Evolutionary conservation across 495 filamentous ascomycete species (phyloP), one percentile per base, ranked within the genome.

Genomic region (Hypoxylon trugodes): DNA sequence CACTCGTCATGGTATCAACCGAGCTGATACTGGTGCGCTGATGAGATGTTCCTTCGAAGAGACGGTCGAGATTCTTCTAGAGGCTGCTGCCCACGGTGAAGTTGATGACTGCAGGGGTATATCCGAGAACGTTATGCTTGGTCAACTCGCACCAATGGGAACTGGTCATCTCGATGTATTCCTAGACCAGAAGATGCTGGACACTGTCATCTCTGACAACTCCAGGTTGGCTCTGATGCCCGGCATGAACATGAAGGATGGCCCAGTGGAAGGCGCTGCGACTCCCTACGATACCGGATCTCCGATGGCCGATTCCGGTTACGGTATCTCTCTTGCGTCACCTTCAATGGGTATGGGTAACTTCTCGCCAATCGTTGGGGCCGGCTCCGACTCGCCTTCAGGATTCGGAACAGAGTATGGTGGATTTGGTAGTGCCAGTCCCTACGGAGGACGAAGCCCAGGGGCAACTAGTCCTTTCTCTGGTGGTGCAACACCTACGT

Each of bases 11-110:
- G 95, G 95, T 79, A 99, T 99, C 76, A 99, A 99, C 77, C 87
- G 96, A 65, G 90, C 92, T 9, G 96, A 99, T 68, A 99, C 96
- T 42, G 95, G 95, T 80, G 95, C 95, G 1, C 81, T 99, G 69
- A 99, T 99, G 95, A 88, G 95, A 72, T 99, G 95, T 81, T 99
- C 95, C 6, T 99, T 99, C 77, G 95, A 99, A 78, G 96, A 99
- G 69, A 99, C 95, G 0, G 95, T 99, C 26, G 95, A 99, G 73
- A 99, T 99, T 78, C 80, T 99, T 21, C 83, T 97, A 24, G 95
- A 99, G 58, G 95, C 95, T 32, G 95, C 95, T 35, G 91, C 92
- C 35, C 88, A 89, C 36, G 95, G 95, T 70, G 95, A 99, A 74
- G 83, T 98, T 15, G 95, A 99, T 68, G 94, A 99, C 74, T 98